phyloP scores from a whole-genome alignment of 768 basidiomycete genomes.

The Crepidotus variabilis region DNA sequence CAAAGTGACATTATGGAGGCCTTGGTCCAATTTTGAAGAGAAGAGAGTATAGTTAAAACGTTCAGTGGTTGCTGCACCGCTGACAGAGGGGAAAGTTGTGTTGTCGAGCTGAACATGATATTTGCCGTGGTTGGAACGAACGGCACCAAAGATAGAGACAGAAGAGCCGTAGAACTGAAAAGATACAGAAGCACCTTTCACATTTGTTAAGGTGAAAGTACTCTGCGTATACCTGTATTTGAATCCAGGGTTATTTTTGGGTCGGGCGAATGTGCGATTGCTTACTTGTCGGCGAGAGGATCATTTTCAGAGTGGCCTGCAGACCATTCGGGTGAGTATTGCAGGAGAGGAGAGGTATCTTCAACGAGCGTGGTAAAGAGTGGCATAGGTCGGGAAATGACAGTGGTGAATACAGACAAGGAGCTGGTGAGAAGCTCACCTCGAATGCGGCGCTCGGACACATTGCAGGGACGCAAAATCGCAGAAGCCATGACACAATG shows the following conservation, averaged over 20 bases:
- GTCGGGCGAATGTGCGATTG: background rate
- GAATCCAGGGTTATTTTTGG: background rate
- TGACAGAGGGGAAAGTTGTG: slow-evolving; percentile 3
- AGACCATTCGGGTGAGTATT: slow-evolving; percentile 16
- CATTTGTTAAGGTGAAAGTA: slow-evolving; percentile 24
- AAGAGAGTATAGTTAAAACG: background rate
- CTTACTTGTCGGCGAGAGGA: background rate
- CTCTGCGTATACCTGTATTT: slow-evolving; percentile 10
- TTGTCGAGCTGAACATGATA: slow-evolving; percentile 22
- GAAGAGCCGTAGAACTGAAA: slow-evolving; percentile 37
- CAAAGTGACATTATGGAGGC: slow-evolving; percentile 16
- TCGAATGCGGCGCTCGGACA: too few relatives aligned
- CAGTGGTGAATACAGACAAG: too few relatives aligned
- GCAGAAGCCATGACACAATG: too few relatives aligned
- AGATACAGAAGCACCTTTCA: slow-evolving; percentile 20
- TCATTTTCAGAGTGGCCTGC: background rate
- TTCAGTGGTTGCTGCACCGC: slow-evolving; percentile 5
- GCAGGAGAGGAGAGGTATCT: slow-evolving; percentile 17
- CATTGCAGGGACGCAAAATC: too few relatives aligned
- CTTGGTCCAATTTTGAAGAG: slow-evolving; percentile 3
- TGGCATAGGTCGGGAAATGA: slow-evolving; percentile 12
- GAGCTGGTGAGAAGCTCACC: too few relatives aligned
- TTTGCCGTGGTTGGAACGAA: slow-evolving; percentile 34
- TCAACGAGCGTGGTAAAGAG: slow-evolving; percentile 15
- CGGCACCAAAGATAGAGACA: slow-evolving; percentile 36